phyloP scores from a whole-genome alignment of 2,329 filamentous ascomycete species.

The Thelonectria olida region DNA sequence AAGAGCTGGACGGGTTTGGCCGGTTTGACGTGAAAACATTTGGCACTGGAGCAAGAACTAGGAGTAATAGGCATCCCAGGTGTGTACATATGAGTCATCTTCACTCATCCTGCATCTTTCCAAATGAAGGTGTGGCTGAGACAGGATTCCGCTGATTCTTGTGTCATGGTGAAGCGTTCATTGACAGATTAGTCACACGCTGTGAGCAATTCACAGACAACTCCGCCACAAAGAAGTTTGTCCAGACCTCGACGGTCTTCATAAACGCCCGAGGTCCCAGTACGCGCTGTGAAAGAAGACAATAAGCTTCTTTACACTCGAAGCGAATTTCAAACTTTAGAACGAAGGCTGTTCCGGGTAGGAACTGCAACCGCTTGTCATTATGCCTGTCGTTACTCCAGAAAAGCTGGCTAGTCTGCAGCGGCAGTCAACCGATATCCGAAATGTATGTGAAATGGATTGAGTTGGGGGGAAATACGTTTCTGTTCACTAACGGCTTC shows the following conservation, averaged over 20 bases:
- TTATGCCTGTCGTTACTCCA: slow-evolving; percentile 90
- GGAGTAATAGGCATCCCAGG: slow-evolving; percentile 2
- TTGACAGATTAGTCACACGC: slow-evolving; percentile 38
- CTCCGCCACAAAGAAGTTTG: slow-evolving; percentile 20
- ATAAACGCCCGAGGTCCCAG: neutral
- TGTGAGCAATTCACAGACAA: slow-evolving; percentile 26
- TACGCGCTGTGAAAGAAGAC: neutral
- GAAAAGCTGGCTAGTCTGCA: slow-evolving; percentile 93
- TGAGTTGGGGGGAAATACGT: too few relatives aligned
- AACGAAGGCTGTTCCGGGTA: slow-evolving; percentile 11
- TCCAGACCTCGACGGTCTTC: slow-evolving; percentile 16
- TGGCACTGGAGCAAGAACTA: neutral
- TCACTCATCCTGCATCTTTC: slow-evolving; percentile 31
- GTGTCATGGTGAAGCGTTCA: slow-evolving; percentile 16
- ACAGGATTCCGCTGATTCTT: slow-evolving; percentile 29
- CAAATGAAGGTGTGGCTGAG: slow-evolving; percentile 19
- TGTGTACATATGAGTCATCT: slow-evolving; percentile 39
- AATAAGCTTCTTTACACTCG: neutral
- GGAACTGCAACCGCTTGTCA: slow-evolving; percentile 40
- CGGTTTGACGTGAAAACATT: slow-evolving; percentile 4
- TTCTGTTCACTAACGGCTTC: slow-evolving; percentile 8
- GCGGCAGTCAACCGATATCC: slow-evolving; percentile 84
- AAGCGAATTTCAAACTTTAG: neutral
- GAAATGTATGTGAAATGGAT: slow-evolving; percentile 74
- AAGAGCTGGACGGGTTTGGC: slow-evolving; percentile 9